Evolutionary conservation across 2,329 filamentous ascomycete genomes (phyloP), one percentile per base, ranked within the genome.

Genomic region (Xylaria sp.): DNA sequence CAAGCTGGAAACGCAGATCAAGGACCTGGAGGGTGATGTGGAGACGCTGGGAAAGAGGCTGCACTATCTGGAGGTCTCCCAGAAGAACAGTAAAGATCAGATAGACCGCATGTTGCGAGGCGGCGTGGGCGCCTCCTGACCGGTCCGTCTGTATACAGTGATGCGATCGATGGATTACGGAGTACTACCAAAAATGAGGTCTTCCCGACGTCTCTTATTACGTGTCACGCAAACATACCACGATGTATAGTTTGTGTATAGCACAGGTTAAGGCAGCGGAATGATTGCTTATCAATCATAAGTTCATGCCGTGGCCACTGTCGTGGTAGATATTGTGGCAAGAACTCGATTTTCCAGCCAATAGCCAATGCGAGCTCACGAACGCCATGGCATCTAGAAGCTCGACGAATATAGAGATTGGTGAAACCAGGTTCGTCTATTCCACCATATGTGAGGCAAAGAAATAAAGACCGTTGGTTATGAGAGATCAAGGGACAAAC

Each of bases 31-130:
- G 70, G 83, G 85, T 27, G 94, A 97, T 70, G 87, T 97, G 63
- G 84, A 90, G 40, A 90, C 89, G 66, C 79, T 98, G 66, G 88
- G 91, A 68, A 96, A 98, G 84, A 93, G 92, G 76, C 81, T 97
- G 71, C 87, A 94, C 70, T 98, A 97, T 74, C 83, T 98, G 44
- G 94, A 98, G 80, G 96, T 92, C 60, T 98, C 95, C 51, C 90
- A 92, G 75, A 93, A 96, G 81, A 99, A 98, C 73, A 97, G 93
- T 77, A 88, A 90, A 70, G 88, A 93, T 68, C 92, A 97, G 73
- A 90, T 98, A 69, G 90, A 97, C 75, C 90, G 93, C 77, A 94
- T 98, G 74, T 84, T 98, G 72, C 78, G 84, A 53, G 81, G 80
- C 19, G 78, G 63, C 10, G 54, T 43, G 37, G 44, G 77, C 54